Evolutionary conservation across 306 rosid genomes (phyloP).

Genomic region (Aeschynomene evenia): DNA sequence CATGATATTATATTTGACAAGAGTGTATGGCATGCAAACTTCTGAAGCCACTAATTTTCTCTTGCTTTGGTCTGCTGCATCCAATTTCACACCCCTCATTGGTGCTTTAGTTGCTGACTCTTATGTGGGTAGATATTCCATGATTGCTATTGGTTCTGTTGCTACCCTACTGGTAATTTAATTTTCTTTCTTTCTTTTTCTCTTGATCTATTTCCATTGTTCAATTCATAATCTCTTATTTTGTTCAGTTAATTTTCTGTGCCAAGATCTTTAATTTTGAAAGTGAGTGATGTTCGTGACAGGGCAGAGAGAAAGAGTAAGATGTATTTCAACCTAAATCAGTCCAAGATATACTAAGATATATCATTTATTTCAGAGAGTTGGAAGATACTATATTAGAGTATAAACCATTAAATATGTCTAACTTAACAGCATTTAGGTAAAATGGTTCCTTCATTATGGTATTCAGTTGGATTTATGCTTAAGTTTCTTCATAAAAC

Average conservation of each 20-base stretch:
- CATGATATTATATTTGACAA: slow-evolving; percentile 37
- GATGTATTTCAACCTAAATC: too few relatives aligned
- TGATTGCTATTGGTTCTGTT: slow-evolving; percentile 30
- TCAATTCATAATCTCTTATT: not conserved
- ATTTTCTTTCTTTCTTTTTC: not conserved
- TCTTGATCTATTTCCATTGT: not conserved
- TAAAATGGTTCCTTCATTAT: too few relatives aligned
- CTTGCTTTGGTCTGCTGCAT: slow-evolving; percentile 29
- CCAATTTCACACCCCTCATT: slow-evolving; percentile 30
- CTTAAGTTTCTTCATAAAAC: too few relatives aligned
- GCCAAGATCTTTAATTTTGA: not conserved
- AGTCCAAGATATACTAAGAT: too few relatives aligned
- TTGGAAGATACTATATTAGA: too few relatives aligned
- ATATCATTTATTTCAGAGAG: too few relatives aligned
- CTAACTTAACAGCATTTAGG: too few relatives aligned
- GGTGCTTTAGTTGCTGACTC: slow-evolving; percentile 36
- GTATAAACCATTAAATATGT: too few relatives aligned
- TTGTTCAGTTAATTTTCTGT: not conserved
- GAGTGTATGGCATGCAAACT: slow-evolving; percentile 27
- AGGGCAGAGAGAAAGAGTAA: too few relatives aligned
- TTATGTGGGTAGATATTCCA: slow-evolving; percentile 24
- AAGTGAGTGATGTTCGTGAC: not conserved
- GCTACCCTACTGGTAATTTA: slow-evolving; percentile 25
- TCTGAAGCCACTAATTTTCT: slow-evolving; percentile 30
- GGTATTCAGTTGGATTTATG: too few relatives aligned